Base-by-base conservation (phyloP, 2,329 filamentous ascomycete genomes). In the Metarhizium brunneum region DNA sequence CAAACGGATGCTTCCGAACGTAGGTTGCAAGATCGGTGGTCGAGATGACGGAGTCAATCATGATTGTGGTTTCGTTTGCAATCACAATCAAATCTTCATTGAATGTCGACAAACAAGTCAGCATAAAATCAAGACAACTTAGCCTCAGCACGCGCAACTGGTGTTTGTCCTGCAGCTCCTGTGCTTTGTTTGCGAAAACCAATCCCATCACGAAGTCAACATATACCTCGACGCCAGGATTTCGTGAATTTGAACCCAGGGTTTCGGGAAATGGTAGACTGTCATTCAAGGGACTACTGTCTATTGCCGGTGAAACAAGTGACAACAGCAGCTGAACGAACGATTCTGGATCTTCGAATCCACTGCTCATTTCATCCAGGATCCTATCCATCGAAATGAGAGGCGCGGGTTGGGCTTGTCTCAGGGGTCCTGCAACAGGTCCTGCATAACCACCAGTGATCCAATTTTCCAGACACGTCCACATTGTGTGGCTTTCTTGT, bases 1-100 rank as follows among this genome's bases (percentile, higher is more conserved):
- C 85, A 65, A 97, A 99, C 0, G 95, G 92, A 71, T 99, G 95
- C 54, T 96, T 80, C 29, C 85, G 83, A 57, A 94, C 84, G 67
- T 99, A 99, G 6, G 82, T 80, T 52, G 85, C 83, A 4, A 97
- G 76, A 55, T 88, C 88, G 2, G 86, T 87, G 4, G 89, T 80
- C 47, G 80, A 80, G 60, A 95, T 89, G 16, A 87, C 82, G 10
- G 80, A 73, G 67, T 96, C 91, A 16, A 95, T 84, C 30, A 82
- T 76, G 35, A 95, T 77, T 58, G 81, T 87, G 2, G 89, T 88
- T 65, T 87, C 82, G 67, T 90, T 95, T 43, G 88, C 87, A 63
- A 96, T 83, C 35, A 92, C 79, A 45, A 97, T 87, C 11, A 97
- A 80, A 63, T 96, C 87, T 68, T 99, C 94, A 69, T 99, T 97